Evolutionary conservation across 2,329 filamentous ascomycete species (phyloP), one percentile per base, ranked within the genome.

Genomic region (Beauveria caledonica): DNA sequence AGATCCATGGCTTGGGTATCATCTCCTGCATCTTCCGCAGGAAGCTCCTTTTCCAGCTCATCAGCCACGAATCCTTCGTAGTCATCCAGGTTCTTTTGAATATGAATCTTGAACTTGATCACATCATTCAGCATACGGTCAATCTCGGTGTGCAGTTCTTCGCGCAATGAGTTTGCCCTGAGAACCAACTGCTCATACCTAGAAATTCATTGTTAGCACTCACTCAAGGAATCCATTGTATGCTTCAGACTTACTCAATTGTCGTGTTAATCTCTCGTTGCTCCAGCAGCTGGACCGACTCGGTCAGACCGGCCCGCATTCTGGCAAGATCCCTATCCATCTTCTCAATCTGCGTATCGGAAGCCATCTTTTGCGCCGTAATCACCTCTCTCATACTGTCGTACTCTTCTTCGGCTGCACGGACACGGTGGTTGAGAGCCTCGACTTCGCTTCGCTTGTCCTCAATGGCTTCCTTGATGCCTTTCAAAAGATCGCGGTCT

Each of bases 251-350:
- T 71, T 78, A 93, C 89, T 97, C 92, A 67, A 97, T 94, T 63
- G 93, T 95, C 13, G 91, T 94, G 68, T 92, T 96, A 84, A 97
- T 96, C 77, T 97, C 92, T 60, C 90, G 82, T 74, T 97, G 93
- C 72, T 97, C 92, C 83, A 97, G 88, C 52, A 96, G 75, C 74
- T 97, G 90, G 58, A 97, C 89, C 39, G 87, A 92, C 72, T 97
- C 93, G 3, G 85, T 87, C 33, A 97, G 78, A 11, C 87, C 88
- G 2, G 88, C 84, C 46, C 92, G 84, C 90, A 97, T 96, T 72
- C 92, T 90, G 51, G 90, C 89, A n/a, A 99, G 78, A 72, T 99
- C 92, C 74, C 96, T 97, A 76, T 99, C 94, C 88, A 97, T 95
- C 78, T 94, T 94, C 75, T 99, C 94, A 68, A 99, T 96, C 73